Conservation (phyloP, 148 eudicot species). For the Amaranthus hypochondriacus region DNA sequence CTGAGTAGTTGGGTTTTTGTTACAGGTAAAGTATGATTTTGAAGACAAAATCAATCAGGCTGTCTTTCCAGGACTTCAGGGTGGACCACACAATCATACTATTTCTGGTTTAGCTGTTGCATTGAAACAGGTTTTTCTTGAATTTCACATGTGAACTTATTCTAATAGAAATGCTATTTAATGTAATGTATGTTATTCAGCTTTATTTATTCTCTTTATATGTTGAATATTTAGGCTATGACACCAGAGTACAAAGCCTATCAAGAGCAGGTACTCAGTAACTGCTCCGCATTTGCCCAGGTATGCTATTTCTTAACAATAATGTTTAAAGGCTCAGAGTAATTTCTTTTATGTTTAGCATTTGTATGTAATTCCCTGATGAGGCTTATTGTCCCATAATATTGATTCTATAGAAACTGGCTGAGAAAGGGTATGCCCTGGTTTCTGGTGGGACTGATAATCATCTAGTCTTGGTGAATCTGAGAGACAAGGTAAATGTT, state of each 20-base stretch:
- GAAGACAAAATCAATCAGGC: slow-evolving; percentile 98
- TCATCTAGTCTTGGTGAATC: slow-evolving; percentile 87
- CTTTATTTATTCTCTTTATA: background rate
- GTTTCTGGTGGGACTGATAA: slow-evolving; percentile 99
- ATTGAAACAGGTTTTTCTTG: slow-evolving; percentile 69
- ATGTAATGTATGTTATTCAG: background rate
- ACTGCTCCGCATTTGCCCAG: slow-evolving; percentile 87
- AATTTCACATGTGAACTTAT: slow-evolving; percentile 12
- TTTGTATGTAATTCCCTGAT: slow-evolving; percentile 27
- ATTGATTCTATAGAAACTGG: slow-evolving; percentile 54
- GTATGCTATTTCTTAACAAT: slow-evolving; percentile 29
- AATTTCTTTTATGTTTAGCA: slow-evolving; percentile 4
- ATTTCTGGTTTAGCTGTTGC: slow-evolving; percentile 97
- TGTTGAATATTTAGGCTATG: slow-evolving; percentile 51
- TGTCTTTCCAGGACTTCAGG: slow-evolving; percentile 99
- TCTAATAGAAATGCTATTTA: background rate
- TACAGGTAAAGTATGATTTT: slow-evolving; percentile 48
- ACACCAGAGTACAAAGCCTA: slow-evolving; percentile 93
- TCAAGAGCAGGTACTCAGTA: slow-evolving; percentile 97
- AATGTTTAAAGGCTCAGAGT: background rate
- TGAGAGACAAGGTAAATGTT: slow-evolving; percentile 72
- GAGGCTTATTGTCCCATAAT: slow-evolving; percentile 6
- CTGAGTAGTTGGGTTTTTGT: slow-evolving; percentile 6
- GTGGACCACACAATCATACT: slow-evolving; percentile 99
- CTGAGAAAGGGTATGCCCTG: slow-evolving; percentile 68